Evolutionary conservation across 345 rosid species (phyloP), one percentile per base, ranked within the genome.

Genomic region (Salix koriyanagi): DNA sequence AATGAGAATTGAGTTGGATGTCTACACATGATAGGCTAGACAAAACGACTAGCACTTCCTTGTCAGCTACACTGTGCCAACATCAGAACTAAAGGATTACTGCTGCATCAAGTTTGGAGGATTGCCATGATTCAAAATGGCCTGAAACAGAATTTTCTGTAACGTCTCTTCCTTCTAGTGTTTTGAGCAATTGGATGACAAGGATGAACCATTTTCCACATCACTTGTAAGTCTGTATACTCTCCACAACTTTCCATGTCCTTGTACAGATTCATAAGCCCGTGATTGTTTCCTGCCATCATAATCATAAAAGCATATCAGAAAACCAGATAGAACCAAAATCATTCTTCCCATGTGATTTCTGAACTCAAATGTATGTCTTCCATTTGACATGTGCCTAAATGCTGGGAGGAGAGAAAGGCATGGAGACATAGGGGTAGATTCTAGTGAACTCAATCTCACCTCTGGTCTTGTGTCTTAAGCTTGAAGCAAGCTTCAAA

Each of bases 131-230:
- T 73, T 80, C 80, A 80, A 36, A 72, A 61, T 62, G 86, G 80
- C 64, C 68, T 85, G 50, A 76, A 83, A 73, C 88, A 88, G 39
- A 77, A 67, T 64, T 76, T 83, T 83, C 85, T 77, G 30, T 36
- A 73, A 19, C 77, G 21, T 66, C 68, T 79, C 56, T 72, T 76
- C 13, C 76, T 82, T 48, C 79, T 74, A 54, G 70, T 75, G 74
- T 21, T 67, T 25, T 58, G 28, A 52, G 23, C 32, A 54, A 39
- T 67, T 9, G 72, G 79, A 34, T 87, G 70, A 44, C 61, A 72
- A 74, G 89, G 70, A 37, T 89, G 91, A 78, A 91, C 52, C 79
- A 91, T 82, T 67, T 87, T 83, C 92, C 92, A 89, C 92, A 89
- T 84, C 74, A 91, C 92, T 70, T 85, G 86, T 72, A 88, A 88